These are phyloP conservation scores for Abortiporus biennis DNA, from an alignment of 1,284 basidiomycete genomes.

Conservation along the genomic window DNA sequence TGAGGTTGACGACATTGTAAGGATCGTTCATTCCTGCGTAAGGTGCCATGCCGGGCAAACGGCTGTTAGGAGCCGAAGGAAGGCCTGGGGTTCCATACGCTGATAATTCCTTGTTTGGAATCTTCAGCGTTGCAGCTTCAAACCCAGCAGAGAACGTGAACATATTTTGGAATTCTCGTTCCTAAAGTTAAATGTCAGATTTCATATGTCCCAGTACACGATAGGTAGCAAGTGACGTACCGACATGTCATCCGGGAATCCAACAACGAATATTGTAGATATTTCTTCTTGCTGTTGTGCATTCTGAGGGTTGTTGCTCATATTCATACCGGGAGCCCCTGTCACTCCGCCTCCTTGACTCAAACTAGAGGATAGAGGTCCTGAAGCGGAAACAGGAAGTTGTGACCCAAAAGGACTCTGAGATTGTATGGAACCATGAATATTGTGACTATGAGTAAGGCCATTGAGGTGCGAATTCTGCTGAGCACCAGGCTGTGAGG, in stretches of 20 bases:
- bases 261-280: slow-evolving; percentile 97
- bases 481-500: slow-evolving; percentile 3
- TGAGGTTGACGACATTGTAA: slow-evolving; percentile 72
- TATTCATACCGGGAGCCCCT: slow-evolving; percentile 23
- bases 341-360: slow-evolving; percentile 11
- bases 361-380: not conserved
- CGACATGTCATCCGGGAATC: slow-evolving; percentile 98
- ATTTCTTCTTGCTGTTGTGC: slow-evolving; percentile 72
- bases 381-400: slow-evolving; percentile 29
- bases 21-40: slow-evolving; percentile 62
- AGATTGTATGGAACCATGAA: slow-evolving; percentile 46
- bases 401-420: slow-evolving; percentile 72
- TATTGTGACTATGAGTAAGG: slow-evolving; percentile 18
- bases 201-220: slow-evolving; percentile 2
- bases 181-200: slow-evolving; percentile 38
- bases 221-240: slow-evolving; percentile 39
- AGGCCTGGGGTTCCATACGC: slow-evolving; percentile 48
- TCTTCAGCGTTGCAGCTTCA: slow-evolving; percentile 96
- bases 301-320: slow-evolving; percentile 22
- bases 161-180: slow-evolving; percentile 99
- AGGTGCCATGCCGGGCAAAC: slow-evolving; percentile 17
- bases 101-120: slow-evolving; percentile 84
- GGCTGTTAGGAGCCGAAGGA: slow-evolving; percentile 12
- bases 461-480: not conserved
- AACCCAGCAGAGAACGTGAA: slow-evolving; percentile 96